Base-by-base conservation (phyloP, 176 grass and related monocot species). In the Phoenix roebelenii region DNA sequence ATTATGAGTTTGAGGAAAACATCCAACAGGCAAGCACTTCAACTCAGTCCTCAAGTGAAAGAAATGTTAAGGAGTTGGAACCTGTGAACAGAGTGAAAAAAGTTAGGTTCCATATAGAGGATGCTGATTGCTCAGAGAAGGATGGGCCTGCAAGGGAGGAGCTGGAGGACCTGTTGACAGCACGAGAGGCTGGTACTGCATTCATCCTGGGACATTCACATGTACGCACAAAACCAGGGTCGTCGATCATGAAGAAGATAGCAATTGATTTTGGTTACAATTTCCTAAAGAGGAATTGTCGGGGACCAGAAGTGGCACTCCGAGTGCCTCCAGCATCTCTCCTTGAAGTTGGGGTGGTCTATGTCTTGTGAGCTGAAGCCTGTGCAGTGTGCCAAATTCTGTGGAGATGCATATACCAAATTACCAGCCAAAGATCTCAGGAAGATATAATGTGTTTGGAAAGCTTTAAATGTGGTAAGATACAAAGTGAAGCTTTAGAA, bases 331-430 rank as follows among this genome's bases (percentile, higher is more conserved):
- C 63, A 51, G 49, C 50, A 17, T 65, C 63, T 10, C 63, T 65
- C 44, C 63, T 65, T 28, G 63, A 65, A 65, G 63, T 65, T n/a
- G 49, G 63, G 5, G 26, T 65, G 63, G 22, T 65, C 9, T 65
- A 65, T 65, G 20, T 52, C 10, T 18, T 65, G 23, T 65, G 25
- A 52, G 22, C 15, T 18, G 63, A 52, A 65, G 16, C 25, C 15
- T 15, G 57, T n/a, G 25, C 4, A 14, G 1, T 44, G 35, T 44
- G 35, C 35, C 7, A 44, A 32, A 32, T 2, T 44, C 7, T 12
- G 1, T 44, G 35, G 1, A 44, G 35, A 44, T 44, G 35, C 7
- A 44, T 44, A 12, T 12, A 12, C 9, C 35, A 44, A 39, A 44
- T 44, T 14, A 12, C 35, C 5, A 1, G 35, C 9, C 2, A 14